Percentiles rank a stretch among this genome's conserved stretches.
Evolutionary conservation across 2,329 filamentous ascomycete species (phyloP).

Genomic region (Lithohypha guttulata): DNA sequence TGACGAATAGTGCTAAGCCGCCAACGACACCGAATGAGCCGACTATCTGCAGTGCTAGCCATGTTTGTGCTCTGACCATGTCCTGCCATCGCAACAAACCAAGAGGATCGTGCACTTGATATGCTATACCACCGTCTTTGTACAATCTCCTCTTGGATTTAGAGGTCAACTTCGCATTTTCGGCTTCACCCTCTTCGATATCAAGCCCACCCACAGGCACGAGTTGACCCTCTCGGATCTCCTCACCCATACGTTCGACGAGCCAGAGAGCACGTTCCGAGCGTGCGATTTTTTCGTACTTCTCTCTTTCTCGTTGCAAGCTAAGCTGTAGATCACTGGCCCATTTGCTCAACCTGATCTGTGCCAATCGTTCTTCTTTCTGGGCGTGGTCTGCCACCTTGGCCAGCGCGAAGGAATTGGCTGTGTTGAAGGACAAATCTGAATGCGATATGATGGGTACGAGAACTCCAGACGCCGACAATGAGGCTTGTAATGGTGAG

Average conservation of each 20-base stretch:
- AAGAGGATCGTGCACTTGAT: constrained; percentile 60
- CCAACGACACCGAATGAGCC: constrained; percentile 65
- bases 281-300: constrained; percentile 53
- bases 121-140: constrained; percentile 19
- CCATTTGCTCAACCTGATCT: constrained; percentile 70
- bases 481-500: constrained; percentile 20
- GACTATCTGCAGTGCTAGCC: constrained; percentile 60
- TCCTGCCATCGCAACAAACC: constrained; percentile 63
- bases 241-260: constrained; percentile 54
- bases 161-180: constrained; percentile 10
- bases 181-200: constrained; percentile 20
- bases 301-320: constrained; percentile 59
- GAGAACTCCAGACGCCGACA: constrained; percentile 24
- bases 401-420: constrained; percentile 48
- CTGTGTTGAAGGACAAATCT: constrained; percentile 22
- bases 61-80: constrained; percentile 53
- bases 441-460: constrained; percentile 19
- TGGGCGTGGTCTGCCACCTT: constrained; percentile 50
- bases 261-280: constrained; percentile 60
- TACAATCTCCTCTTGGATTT: constrained; percentile 7
- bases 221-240: constrained; percentile 54
- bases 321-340: constrained; percentile 69
- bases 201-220: constrained; percentile 39
- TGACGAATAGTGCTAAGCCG: constrained; percentile 56
- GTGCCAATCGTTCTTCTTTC: constrained; percentile 50